Conservation (phyloP, 2,329 filamentous ascomycete genomes). For the Pseudocercospora musae region DNA sequence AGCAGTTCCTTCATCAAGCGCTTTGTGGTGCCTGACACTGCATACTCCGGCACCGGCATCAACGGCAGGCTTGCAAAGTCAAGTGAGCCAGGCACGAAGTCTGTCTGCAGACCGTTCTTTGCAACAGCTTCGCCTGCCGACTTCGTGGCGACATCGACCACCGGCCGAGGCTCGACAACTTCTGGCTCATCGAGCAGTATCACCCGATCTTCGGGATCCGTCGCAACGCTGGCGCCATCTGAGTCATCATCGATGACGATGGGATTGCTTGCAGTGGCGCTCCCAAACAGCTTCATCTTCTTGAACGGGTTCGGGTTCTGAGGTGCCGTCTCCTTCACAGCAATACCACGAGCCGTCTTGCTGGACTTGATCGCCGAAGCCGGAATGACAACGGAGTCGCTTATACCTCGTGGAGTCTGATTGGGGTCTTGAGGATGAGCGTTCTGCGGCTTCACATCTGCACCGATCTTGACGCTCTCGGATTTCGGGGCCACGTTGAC, state of each 20-base stretch:
- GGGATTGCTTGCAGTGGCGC: constrained; percentile 32
- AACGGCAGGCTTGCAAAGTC: constrained; percentile 60
- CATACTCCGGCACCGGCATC: constrained; percentile 64
- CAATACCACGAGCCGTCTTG: constrained; percentile 26
- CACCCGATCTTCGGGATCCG: constrained; percentile 46
- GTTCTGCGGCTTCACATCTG: constrained; percentile 23
- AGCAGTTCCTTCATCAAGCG: constrained; percentile 63
- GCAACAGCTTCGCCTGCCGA: neutral
- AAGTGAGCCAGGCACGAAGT: constrained; percentile 67
- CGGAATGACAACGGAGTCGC: constrained; percentile 49
- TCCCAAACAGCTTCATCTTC: constrained; percentile 26
- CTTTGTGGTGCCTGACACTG: constrained; percentile 59
- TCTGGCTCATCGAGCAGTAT: constrained; percentile 38
- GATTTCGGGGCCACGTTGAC: constrained; percentile 41
- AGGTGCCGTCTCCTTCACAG: constrained; percentile 4
- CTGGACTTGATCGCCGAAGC: constrained; percentile 51
- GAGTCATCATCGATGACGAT: constrained; percentile 40
- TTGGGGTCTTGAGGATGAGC: constrained; percentile 41
- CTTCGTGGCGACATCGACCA: neutral
- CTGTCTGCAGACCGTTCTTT: constrained; percentile 39
- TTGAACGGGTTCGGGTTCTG: constrained; percentile 15
- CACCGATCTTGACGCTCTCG: constrained; percentile 18
- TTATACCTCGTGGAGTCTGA: constrained; percentile 42
- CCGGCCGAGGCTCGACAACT: neutral
- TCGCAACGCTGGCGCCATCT: constrained; percentile 48